Percentiles rank a stretch among this genome's conserved stretches.
phyloP scores from a whole-genome alignment of 768 basidiomycete genomes.

The Trametes meyenii region DNA sequence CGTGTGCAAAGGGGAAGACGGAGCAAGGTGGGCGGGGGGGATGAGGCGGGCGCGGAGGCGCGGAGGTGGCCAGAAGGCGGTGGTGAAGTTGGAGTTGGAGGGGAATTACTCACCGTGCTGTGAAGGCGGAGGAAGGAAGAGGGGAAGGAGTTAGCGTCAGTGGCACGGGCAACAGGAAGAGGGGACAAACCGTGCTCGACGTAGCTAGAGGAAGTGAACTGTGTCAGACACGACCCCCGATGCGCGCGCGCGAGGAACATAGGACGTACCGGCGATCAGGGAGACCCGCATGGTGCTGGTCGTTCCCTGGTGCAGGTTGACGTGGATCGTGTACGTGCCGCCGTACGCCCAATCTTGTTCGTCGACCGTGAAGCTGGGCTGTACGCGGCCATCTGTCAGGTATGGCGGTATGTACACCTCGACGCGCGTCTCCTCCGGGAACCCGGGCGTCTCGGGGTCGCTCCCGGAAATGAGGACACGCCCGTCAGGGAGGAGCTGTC shows the following conservation, averaged over 20 bases:
- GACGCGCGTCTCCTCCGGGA: conserved; percentile 77
- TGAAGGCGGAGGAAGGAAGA: neutral
- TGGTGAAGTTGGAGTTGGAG: neutral
- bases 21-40: neutral
- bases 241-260: neutral
- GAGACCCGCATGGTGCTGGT: conserved; percentile 58
- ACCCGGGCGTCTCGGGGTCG: conserved; percentile 63
- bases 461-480: conserved; percentile 78
- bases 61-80: neutral
- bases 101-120: conserved; percentile 17
- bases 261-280: conserved; percentile 60
- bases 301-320: conserved; percentile 43
- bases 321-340: conserved; percentile 53
- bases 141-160: neutral
- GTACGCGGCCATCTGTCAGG: conserved; percentile 59
- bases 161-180: neutral
- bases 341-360: conserved; percentile 67
- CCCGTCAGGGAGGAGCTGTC: conserved; percentile 66
- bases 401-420: conserved; percentile 90
- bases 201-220: conserved; percentile 45
- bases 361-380: conserved; percentile 62
- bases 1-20: neutral
- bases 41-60: neutral
- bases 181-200: conserved; percentile 58
- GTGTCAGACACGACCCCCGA: conserved; percentile 14